Percentiles rank a stretch among this genome's conserved stretches.
These are phyloP conservation scores for Arabidopsis suecica DNA, from an alignment of 345 rosid genomes.

Conservation along the genomic window DNA sequence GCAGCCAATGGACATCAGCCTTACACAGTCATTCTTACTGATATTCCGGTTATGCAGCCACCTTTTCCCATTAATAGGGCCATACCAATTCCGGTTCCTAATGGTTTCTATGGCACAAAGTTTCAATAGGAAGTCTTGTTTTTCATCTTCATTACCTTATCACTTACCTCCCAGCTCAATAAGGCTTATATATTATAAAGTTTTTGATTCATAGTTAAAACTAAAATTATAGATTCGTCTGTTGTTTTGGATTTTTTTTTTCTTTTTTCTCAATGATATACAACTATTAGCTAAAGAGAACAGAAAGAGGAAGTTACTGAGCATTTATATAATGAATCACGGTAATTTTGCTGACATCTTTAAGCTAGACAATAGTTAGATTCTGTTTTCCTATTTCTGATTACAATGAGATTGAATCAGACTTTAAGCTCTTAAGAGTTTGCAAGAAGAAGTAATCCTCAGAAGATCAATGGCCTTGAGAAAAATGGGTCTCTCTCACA, in stretches of 20 bases:
- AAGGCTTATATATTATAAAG: slow-evolving; percentile 11
- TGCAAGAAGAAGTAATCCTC: slow-evolving; percentile 30
- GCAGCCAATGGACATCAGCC: slow-evolving; percentile 54
- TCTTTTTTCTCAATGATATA: neutral
- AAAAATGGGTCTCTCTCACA: slow-evolving; percentile 55
- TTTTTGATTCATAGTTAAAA: slow-evolving; percentile 36
- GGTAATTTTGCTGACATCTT: slow-evolving; percentile 16
- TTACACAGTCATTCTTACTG: slow-evolving; percentile 43
- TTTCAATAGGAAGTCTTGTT: slow-evolving; percentile 44
- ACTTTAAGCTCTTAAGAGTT: slow-evolving; percentile 24
- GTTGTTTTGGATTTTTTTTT: neutral
- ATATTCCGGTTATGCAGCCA: slow-evolving; percentile 55
- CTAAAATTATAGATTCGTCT: neutral
- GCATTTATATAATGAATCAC: slow-evolving; percentile 10
- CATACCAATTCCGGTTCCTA: slow-evolving; percentile 51
- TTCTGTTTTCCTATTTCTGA: slow-evolving; percentile 41
- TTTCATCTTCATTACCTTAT: slow-evolving; percentile 10
- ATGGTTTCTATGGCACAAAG: slow-evolving; percentile 50
- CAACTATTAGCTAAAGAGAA: neutral
- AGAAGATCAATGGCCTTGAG: slow-evolving; percentile 37
- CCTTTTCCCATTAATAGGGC: slow-evolving; percentile 47
- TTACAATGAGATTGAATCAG: slow-evolving; percentile 42
- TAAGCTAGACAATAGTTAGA: slow-evolving; percentile 36
- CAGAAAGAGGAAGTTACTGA: neutral
- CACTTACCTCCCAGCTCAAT: slow-evolving; percentile 14